Conservation (phyloP, 257 asterid species). For the Scutellaria barbata region DNA sequence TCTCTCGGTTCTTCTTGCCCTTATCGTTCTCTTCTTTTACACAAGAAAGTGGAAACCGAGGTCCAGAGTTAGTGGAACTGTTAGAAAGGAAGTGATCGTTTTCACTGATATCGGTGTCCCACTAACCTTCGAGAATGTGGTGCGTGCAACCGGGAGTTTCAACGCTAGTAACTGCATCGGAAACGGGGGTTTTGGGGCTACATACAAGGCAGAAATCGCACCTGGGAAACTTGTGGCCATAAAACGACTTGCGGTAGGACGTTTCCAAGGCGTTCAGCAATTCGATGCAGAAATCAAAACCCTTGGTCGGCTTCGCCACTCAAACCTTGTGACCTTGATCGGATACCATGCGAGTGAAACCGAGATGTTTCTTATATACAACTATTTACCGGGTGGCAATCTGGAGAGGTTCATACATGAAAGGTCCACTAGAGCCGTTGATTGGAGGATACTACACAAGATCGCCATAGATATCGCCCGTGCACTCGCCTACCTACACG, state of each 20-base stretch:
- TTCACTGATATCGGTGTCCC: slow-evolving; percentile 81
- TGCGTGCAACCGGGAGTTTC: slow-evolving; percentile 75
- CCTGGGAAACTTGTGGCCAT: slow-evolving; percentile 84
- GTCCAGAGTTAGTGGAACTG: slow-evolving; percentile 86
- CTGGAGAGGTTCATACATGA: slow-evolving; percentile 88
- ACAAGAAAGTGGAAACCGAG: slow-evolving; percentile 79
- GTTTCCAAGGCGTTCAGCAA: slow-evolving; percentile 73
- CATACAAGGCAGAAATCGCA: slow-evolving; percentile 91
- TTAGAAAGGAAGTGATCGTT: slow-evolving; percentile 73
- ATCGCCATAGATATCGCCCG: slow-evolving; percentile 89
- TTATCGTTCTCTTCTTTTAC: slow-evolving; percentile 70
- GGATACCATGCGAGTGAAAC: slow-evolving; percentile 94
- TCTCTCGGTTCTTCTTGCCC: slow-evolving; percentile 73
- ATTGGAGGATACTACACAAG: slow-evolving; percentile 91
- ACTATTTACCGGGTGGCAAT: slow-evolving; percentile 87
- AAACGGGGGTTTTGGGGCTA: slow-evolving; percentile 95
- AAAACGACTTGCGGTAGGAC: slow-evolving; percentile 82
- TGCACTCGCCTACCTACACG: slow-evolving; percentile 89
- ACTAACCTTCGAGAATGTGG: slow-evolving; percentile 78
- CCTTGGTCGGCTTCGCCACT: slow-evolving; percentile 80
- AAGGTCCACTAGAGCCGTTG: slow-evolving; percentile 69
- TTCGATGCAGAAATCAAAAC: slow-evolving; percentile 90
- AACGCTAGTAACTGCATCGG: slow-evolving; percentile 93
- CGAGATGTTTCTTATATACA: slow-evolving; percentile 89
- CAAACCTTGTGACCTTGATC: slow-evolving; percentile 85